phyloP scores from a whole-genome alignment of 805 yeast genomes.

The Ogataea henricii region DNA sequence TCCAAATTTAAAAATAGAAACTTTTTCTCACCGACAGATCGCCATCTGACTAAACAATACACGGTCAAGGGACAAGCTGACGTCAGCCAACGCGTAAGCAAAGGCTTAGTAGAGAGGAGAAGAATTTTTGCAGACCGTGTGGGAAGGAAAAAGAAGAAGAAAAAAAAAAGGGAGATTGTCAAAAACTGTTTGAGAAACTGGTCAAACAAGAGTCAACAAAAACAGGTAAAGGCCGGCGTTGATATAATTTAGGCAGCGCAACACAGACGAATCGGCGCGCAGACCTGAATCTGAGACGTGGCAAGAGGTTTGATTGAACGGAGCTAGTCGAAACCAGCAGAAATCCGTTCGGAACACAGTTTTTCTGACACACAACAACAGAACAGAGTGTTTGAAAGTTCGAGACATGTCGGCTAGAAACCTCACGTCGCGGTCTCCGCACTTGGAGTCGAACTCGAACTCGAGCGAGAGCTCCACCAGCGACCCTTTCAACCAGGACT shows the following conservation, averaged over 20 bases:
- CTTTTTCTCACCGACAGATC: slow-evolving; percentile 1
- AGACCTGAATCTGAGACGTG: neutral
- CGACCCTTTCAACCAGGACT: slow-evolving; percentile 36
- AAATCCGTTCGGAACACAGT: neutral
- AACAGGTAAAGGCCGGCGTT: neutral
- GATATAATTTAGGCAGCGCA: neutral
- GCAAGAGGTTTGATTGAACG: neutral
- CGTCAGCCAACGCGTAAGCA: neutral
- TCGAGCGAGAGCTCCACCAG: slow-evolving; percentile 26
- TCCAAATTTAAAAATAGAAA: neutral
- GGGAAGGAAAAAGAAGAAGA: neutral
- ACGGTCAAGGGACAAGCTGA: neutral
- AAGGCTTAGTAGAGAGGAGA: slow-evolving; percentile 9
- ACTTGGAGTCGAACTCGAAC: slow-evolving; percentile 31
- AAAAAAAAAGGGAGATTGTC: slow-evolving; percentile 1
- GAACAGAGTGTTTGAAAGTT: slow-evolving; percentile 4
- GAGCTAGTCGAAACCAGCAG: neutral
- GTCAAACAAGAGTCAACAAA: neutral
- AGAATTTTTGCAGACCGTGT: neutral
- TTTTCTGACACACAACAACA: slow-evolving; percentile 4
- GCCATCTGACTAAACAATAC: neutral
- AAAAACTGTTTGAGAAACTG: neutral
- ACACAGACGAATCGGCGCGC: neutral
- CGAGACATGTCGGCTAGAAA: slow-evolving; percentile 36
- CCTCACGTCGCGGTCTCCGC: slow-evolving; percentile 37